Conservation (phyloP, 306 rosid species). For the Lathyrus tuberosus region DNA sequence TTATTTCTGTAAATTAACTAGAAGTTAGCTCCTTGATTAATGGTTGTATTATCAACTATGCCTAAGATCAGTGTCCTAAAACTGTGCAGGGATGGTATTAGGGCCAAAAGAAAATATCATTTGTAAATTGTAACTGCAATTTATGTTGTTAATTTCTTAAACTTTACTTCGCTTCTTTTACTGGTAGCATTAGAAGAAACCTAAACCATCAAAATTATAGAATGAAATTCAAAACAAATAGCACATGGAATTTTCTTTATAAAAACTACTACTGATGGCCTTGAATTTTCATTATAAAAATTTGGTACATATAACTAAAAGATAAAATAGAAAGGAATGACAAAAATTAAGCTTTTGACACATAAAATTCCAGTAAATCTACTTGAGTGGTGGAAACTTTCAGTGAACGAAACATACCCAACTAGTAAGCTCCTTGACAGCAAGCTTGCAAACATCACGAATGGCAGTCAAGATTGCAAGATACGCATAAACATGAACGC, state of each 20-base stretch:
- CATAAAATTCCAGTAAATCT: neutral
- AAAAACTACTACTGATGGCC: neutral
- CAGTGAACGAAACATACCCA: constrained; percentile 69
- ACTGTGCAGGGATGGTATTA: neutral
- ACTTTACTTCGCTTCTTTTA: neutral
- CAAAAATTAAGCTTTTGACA: constrained; percentile 12
- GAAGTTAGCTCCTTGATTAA: neutral
- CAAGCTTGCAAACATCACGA: constrained; percentile 99
- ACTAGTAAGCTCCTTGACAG: constrained; percentile 90
- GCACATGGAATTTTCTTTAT: constrained; percentile 9
- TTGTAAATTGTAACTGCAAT: neutral
- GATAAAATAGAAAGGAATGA: neutral
- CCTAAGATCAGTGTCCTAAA: constrained; percentile 2
- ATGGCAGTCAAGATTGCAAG: constrained; percentile 86
- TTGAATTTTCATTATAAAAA: constrained; percentile 18
- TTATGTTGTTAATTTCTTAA: constrained; percentile 1
- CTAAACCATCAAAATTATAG: constrained; percentile 12
- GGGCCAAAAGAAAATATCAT: neutral
- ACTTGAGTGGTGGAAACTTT: neutral
- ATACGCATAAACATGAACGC: constrained; percentile 72
- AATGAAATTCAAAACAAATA: constrained; percentile 11
- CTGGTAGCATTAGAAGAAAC: constrained; percentile 13
- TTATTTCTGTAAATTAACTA: constrained; percentile 14
- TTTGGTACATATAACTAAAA: neutral
- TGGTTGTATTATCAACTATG: constrained; percentile 11